Evolutionary conservation across 192 early-diverging fungal species (phyloP), one percentile per base, ranked within the genome.

Genomic region (Coemansia sp.): DNA sequence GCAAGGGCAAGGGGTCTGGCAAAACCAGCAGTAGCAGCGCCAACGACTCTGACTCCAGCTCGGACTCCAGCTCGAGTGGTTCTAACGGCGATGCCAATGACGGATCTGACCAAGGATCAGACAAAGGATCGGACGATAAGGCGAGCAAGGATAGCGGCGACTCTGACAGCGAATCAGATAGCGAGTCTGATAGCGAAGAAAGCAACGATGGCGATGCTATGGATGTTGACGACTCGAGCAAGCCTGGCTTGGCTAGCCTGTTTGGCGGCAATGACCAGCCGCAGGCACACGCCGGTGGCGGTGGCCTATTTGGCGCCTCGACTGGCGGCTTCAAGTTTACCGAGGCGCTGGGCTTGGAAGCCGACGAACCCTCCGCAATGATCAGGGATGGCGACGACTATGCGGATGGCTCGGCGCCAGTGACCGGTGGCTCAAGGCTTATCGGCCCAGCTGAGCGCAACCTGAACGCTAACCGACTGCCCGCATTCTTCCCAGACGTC

Each of bases 391-490:
- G 39, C n/a, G 71, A 67, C 17, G 49, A 60, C 19, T 19, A 70
- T n/a, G 20, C 24, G 31, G 51, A 36, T 32, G 25, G 4, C 37
- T 31, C n/a, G 19, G 69, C 70, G 8, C 70, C 73, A 2, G 73
- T 75, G 17, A 73, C 79, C 0, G 79, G 79, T 47, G 79, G 74
- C 17, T 42, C 67, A 11, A 57, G 60, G 25, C 38, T 76, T 38
- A 25, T 54, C 0, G 70, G 70, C 7, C 67, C 66, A 3, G 35
- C 70, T 0, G 70, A 70, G 74, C 79, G 79, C 38, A 82, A 82
- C 24, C 49, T 82, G 24, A 82, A 82, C 37, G 79, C 73, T 12
- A 82, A 82, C 66, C 69, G 74, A 6, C 60, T 82, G 38, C 79
- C 79, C 0, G 36, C 41, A 70, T 82, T 82, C 59, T 82, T 82